Conservation (phyloP, 2,329 filamentous ascomycete genomes). For the Botrytis cinerea region DNA sequence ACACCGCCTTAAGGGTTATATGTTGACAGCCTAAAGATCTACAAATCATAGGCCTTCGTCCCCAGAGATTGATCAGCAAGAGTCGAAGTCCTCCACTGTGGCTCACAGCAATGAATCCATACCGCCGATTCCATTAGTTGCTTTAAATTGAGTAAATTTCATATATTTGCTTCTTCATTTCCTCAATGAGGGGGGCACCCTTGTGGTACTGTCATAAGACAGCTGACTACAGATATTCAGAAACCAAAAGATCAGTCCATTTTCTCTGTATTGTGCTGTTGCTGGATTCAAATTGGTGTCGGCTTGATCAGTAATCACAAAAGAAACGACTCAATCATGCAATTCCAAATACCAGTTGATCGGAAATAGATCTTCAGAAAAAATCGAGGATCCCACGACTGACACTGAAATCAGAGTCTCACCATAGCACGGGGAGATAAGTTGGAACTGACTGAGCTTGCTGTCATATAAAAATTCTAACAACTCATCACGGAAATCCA, state of each 20-base stretch:
- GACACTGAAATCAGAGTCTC: background rate
- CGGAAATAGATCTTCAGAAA: background rate
- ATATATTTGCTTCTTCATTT: background rate
- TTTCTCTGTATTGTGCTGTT: background rate
- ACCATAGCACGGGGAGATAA: background rate
- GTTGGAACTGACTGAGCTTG: background rate
- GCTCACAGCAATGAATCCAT: slow-evolving; percentile 11
- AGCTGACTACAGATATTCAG: background rate
- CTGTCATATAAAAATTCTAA: background rate
- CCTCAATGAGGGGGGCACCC: background rate
- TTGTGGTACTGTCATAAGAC: background rate
- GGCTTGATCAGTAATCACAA: background rate
- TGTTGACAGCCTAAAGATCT: slow-evolving; percentile 16
- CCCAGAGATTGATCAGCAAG: background rate
- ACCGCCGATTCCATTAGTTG: slow-evolving; percentile 19
- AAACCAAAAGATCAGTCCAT: background rate
- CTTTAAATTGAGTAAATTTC: slow-evolving; percentile 15
- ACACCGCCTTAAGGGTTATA: slow-evolving; percentile 13
- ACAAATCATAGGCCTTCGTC: slow-evolving; percentile 10
- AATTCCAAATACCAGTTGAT: background rate
- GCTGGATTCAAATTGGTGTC: background rate
- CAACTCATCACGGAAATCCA: slow-evolving; percentile 17
- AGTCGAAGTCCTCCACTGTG: slow-evolving; percentile 21
- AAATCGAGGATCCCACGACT: background rate
- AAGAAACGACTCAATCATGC: slow-evolving; percentile 1